These are phyloP conservation scores for Leucocoprinus leucothites DNA, from an alignment of 768 basidiomycete genomes.

Conservation along the genomic window DNA sequence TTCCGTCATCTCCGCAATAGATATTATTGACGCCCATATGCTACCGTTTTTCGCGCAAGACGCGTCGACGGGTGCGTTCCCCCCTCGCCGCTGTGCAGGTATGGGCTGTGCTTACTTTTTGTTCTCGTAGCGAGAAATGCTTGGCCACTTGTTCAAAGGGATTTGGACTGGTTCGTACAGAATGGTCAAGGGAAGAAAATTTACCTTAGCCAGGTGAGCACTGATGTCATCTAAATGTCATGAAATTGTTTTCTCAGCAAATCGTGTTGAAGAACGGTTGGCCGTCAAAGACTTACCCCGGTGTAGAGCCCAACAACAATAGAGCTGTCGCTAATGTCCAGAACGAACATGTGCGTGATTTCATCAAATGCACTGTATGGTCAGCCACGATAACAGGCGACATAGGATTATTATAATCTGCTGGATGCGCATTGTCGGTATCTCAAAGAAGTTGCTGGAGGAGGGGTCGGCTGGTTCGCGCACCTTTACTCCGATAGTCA, in stretches of 20 bases:
- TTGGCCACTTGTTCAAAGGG: constrained; percentile 58
- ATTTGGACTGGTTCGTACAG: constrained; percentile 67
- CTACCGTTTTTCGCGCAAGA: constrained; percentile 62
- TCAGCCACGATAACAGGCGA: not conserved
- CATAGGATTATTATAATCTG: constrained; percentile 57
- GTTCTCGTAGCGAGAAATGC: constrained; percentile 43
- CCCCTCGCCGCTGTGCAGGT: no score
- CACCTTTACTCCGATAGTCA: constrained; percentile 72
- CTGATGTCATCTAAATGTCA: not conserved
- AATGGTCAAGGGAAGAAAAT: constrained; percentile 71
- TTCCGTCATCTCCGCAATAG: constrained; percentile 54
- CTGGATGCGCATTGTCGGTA: constrained; percentile 62
- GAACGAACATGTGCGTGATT: constrained; percentile 55
- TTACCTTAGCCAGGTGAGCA: constrained; percentile 59
- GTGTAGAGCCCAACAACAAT: constrained; percentile 65
- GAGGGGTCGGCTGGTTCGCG: constrained; percentile 80
- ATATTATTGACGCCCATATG: constrained; percentile 68
- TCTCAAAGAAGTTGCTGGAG: constrained; percentile 55
- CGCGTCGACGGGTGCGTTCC: constrained; percentile 49
- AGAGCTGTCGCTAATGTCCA: constrained; percentile 55
- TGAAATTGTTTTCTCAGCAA: not conserved
- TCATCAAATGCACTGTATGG: not conserved
- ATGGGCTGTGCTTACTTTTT: not conserved
- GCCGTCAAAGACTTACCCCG: constrained; percentile 61
- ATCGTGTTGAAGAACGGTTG: constrained; percentile 62